phyloP scores from a whole-genome alignment of 108 stramenopile genomes.

The Nannochloropsis oceanica region DNA sequence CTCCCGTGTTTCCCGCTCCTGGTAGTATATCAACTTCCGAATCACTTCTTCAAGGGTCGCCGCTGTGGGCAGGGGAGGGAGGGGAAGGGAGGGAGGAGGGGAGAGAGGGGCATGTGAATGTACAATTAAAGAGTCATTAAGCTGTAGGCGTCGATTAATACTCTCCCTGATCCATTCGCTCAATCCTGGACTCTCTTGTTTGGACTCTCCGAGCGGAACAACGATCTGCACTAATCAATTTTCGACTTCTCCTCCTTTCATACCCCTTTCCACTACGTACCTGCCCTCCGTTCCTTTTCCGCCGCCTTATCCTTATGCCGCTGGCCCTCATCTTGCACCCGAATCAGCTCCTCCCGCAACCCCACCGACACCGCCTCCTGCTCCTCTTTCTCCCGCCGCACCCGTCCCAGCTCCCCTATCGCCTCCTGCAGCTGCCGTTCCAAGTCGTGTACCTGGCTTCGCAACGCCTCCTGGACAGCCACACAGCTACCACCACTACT shows the following conservation, averaged over 20 bases:
- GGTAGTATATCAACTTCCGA: neutral
- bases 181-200: too few relatives aligned
- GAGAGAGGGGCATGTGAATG: too few relatives aligned
- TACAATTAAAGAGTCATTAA: neutral
- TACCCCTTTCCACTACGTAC: neutral
- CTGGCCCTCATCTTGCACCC: neutral
- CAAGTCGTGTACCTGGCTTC: neutral
- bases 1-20: neutral
- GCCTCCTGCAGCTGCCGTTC: neutral
- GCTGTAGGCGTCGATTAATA: neutral
- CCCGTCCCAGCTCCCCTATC: neutral
- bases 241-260: too few relatives aligned
- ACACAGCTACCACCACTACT: neutral
- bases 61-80: too few relatives aligned
- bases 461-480: neutral
- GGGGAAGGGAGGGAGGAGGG: too few relatives aligned
- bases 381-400: neutral
- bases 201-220: too few relatives aligned
- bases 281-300: neutral
- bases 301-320: neutral
- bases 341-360: neutral
- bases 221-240: too few relatives aligned
- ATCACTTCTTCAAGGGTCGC: neutral
- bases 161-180: too few relatives aligned
- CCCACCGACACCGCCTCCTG: neutral